phyloP scores from a whole-genome alignment of 805 yeast species.

The Suhomyces sp. region DNA sequence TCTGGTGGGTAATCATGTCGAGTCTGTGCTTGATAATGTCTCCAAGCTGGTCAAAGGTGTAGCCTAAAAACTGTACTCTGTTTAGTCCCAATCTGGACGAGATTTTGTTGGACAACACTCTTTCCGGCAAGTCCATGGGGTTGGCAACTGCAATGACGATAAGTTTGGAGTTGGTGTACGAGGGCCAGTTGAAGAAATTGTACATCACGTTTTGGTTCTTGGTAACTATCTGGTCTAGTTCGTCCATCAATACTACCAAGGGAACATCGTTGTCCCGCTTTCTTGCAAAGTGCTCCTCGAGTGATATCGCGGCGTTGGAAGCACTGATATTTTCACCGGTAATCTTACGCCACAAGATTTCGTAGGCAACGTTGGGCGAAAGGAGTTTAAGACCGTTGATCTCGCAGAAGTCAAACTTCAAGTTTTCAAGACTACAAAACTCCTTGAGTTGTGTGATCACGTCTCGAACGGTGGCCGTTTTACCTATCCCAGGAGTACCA shows the following conservation, averaged over 20 bases:
- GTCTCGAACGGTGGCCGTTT: conserved; percentile 89
- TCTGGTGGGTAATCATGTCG: conserved; percentile 38
- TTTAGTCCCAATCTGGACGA: conserved; percentile 88
- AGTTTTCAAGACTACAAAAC: conserved; percentile 20
- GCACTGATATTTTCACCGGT: conserved; percentile 56
- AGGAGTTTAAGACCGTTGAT: conserved; percentile 87
- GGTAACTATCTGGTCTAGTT: conserved; percentile 86
- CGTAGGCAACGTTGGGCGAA: conserved; percentile 79
- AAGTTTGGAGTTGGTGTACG: conserved; percentile 71
- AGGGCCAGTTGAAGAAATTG: conserved; percentile 97
- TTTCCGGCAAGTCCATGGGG: conserved; percentile 95
- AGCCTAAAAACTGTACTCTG: conserved; percentile 85
- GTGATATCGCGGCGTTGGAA: conserved; percentile 57
- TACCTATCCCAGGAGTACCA: conserved; percentile 98
- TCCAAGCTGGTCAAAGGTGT: conserved; percentile 73
- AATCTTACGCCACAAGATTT: conserved; percentile 73
- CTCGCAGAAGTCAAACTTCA: conserved; percentile 70
- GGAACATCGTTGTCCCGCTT: conserved; percentile 32
- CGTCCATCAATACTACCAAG: conserved; percentile 81
- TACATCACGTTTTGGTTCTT: conserved; percentile 84
- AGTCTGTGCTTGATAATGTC: conserved; percentile 72
- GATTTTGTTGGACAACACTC: conserved; percentile 80
- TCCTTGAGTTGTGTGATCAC: conserved; percentile 67
- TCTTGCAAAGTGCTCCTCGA: conserved; percentile 66
- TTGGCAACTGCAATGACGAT: conserved; percentile 93